Evolutionary conservation across 2,329 filamentous ascomycete species (phyloP), one percentile per base, ranked within the genome.

Genomic region (Anthostomella pinea): DNA sequence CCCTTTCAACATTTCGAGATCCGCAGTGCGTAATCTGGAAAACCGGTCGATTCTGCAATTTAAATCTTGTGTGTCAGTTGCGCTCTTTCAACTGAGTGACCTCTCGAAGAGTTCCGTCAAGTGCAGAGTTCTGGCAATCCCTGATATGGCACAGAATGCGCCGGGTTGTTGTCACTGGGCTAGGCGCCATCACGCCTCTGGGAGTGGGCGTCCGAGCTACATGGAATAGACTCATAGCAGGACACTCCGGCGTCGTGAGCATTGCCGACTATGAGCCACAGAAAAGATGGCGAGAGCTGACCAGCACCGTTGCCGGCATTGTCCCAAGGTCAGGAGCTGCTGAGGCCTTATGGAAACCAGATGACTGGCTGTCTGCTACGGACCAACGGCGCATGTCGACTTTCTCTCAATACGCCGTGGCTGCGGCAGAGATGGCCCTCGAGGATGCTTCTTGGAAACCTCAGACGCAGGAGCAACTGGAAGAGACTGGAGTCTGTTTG

Each of bases 331-430:
- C 77, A 1, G 51, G 46, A 15, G 57, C 60, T 5, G 58, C 56
- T 38, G 52, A 62, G 49, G 67, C 68, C 8, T 35, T 41, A 28
- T 82, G 75, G 79, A 59, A 62, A 19, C 56, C 73, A 1, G 60
- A 65, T 8, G 72, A 81, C 49, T 83, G 77, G 73, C 54, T 80
- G 33, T 63, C 60, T 29, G 57, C 64, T 16, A 58, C 69, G 1
- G 77, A 81, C 39, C 72, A 77, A 56, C 79, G 89, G 4, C 85
- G 87, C 56, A 94, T 94, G 81, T 89, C 93, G n/a, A 74, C 70
- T 16, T 97, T 97, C 59, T 79, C 89, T 4, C 90, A 97, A 62
- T 97, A 94, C 67, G 91, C 90, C 10, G 75, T 95, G 56, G 88
- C 86, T 9, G 88, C 90, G 3, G 77, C 87, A 0, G 78, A 87